Conservation (phyloP, 768 basidiomycete genomes). For the Tricholoma bakamatsutake region DNA sequence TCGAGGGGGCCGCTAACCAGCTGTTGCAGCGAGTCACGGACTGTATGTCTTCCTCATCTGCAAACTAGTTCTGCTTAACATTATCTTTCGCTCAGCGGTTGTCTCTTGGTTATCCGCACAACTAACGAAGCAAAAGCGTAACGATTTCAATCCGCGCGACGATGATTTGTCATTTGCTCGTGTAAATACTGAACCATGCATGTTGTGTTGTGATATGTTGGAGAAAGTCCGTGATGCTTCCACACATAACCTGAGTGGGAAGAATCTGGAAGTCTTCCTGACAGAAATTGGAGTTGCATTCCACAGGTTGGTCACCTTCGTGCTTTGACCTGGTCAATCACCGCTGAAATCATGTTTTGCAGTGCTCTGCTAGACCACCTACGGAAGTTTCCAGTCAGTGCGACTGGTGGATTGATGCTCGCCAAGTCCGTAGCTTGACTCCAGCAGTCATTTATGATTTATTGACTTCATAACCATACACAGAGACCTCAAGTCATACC, state of each 20-base stretch:
- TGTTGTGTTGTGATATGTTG: conserved; percentile 77
- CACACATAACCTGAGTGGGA: conserved; percentile 76
- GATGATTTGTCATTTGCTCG: conserved; percentile 94
- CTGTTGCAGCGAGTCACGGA: conserved; percentile 81
- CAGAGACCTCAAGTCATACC: conserved; percentile 95
- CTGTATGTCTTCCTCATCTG: conserved; percentile 38
- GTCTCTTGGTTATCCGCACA: conserved; percentile 69
- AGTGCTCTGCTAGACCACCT: conserved; percentile 92
- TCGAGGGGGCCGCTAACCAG: conserved; percentile 78
- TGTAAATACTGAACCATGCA: conserved; percentile 91
- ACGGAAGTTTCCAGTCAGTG: conserved; percentile 94
- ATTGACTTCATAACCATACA: not conserved
- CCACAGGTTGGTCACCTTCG: conserved; percentile 56
- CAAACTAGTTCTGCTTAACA: not conserved
- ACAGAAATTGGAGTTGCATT: conserved; percentile 93
- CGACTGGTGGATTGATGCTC: conserved; percentile 95
- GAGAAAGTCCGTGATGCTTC: conserved; percentile 77
- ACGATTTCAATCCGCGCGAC: conserved; percentile 94
- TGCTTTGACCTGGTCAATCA: not conserved
- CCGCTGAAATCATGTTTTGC: conserved; percentile 1
- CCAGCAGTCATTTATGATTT: not conserved
- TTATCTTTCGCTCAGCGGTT: conserved; percentile 41
- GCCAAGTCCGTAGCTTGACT: conserved; percentile 66
- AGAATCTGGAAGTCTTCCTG: conserved; percentile 88
- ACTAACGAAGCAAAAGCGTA: conserved; percentile 89